phyloP scores from a whole-genome alignment of 768 basidiomycete genomes.

The Russula dissimulans region DNA sequence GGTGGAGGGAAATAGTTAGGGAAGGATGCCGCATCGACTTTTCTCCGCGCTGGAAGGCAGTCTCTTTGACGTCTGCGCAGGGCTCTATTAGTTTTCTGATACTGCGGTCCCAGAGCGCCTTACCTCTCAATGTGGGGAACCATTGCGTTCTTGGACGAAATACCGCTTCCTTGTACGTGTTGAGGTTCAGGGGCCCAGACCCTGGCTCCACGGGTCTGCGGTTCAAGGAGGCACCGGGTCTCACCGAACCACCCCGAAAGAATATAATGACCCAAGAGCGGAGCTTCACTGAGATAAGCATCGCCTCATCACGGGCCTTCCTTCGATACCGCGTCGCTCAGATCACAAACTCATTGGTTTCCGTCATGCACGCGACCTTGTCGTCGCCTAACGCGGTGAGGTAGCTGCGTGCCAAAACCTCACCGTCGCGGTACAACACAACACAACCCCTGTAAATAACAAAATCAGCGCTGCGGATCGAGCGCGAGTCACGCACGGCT shows the following conservation, averaged over 20 bases:
- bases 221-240: not conserved
- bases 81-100: slow-evolving; percentile 3
- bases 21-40: slow-evolving; percentile 9
- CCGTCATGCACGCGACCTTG: not conserved
- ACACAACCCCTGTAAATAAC: not conserved
- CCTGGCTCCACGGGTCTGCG: slow-evolving; percentile 5
- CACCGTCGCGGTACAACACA: not conserved
- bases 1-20: not conserved
- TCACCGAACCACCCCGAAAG: not conserved
- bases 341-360: not conserved
- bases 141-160: slow-evolving; percentile 12
- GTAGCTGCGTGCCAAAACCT: slow-evolving; percentile 7
- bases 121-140: slow-evolving; percentile 3
- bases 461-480: slow-evolving; percentile 6
- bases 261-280: not conserved
- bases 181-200: slow-evolving; percentile 7
- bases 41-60: slow-evolving; percentile 12
- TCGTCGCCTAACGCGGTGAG: not conserved
- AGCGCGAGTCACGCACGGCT: not conserved
- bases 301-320: slow-evolving; percentile 1
- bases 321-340: not conserved
- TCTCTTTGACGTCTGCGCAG: slow-evolving; percentile 9
- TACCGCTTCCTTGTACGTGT: slow-evolving; percentile 15
- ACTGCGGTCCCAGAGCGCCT: slow-evolving; percentile 15
- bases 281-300: slow-evolving; percentile 14